phyloP scores from a whole-genome alignment of 2,329 filamentous ascomycete species.

The Diaporthe ampelina region DNA sequence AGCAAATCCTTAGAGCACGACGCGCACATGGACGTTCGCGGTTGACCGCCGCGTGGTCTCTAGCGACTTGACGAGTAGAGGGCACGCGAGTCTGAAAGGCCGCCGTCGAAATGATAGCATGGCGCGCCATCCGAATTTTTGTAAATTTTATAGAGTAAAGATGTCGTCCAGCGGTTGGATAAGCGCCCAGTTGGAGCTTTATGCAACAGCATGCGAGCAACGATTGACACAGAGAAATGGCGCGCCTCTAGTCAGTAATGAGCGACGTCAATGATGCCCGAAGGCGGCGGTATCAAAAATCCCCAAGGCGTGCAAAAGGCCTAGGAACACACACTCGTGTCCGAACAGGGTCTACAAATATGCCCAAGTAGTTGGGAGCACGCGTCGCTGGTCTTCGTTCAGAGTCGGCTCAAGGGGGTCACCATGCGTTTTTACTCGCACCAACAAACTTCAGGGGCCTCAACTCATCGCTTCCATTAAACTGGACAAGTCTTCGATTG shows the following conservation, averaged over 20 bases:
- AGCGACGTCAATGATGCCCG: background rate
- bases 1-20: background rate
- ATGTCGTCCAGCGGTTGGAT: too few relatives aligned
- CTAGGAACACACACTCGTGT: background rate
- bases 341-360: too few relatives aligned
- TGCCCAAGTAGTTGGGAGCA: background rate
- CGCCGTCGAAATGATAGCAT: background rate
- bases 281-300: too few relatives aligned
- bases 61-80: background rate
- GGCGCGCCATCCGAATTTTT: too few relatives aligned
- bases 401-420: background rate
- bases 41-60: background rate
- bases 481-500: slow-evolving; percentile 13
- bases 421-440: too few relatives aligned
- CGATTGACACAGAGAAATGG: background rate
- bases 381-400: background rate
- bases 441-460: background rate
- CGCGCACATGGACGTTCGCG: background rate
- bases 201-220: too few relatives aligned
- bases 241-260: background rate
- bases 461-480: background rate
- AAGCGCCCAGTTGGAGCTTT: background rate
- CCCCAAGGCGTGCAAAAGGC: background rate
- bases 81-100: background rate
- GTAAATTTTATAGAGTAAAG: background rate